phyloP scores from a whole-genome alignment of 768 basidiomycete species.

The Amanita pseudoporphyria region DNA sequence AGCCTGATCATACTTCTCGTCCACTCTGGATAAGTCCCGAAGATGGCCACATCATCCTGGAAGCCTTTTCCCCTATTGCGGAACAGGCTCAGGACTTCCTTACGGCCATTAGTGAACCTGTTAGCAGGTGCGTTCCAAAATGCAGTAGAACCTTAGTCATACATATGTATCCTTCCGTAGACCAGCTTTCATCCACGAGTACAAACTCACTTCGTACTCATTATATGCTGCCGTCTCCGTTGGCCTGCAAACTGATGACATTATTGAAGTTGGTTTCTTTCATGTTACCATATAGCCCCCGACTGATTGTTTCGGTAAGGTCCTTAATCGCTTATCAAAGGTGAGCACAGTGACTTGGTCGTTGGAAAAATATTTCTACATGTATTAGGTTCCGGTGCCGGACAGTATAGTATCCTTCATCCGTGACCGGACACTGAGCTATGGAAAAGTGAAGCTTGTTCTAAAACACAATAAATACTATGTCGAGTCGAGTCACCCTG shows the following conservation, averaged over 20 bases:
- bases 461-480: conserved; percentile 97
- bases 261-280: conserved; percentile 76
- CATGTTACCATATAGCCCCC: conserved; percentile 12
- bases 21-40: conserved; percentile 96
- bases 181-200: conserved; percentile 98
- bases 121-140: conserved; percentile 73
- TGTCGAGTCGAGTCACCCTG: conserved; percentile 93
- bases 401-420: conserved; percentile 81
- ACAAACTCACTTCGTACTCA: conserved; percentile 96
- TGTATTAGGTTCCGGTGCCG: conserved; percentile 80
- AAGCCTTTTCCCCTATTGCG: conserved; percentile 95
- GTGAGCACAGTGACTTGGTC: conserved; percentile 21
- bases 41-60: conserved; percentile 89
- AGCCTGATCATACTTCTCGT: conserved; percentile 83
- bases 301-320: conserved; percentile 35
- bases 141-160: conserved; percentile 20
- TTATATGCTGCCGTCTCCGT: conserved; percentile 98
- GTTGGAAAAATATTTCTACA: neutral
- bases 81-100: conserved; percentile 98
- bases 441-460: conserved; percentile 97
- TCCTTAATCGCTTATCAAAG: conserved; percentile 76
- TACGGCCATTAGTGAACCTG: conserved; percentile 96
- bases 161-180: conserved; percentile 30
- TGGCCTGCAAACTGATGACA: conserved; percentile 94
- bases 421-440: conserved; percentile 87